Base-by-base conservation (phyloP, 306 rosid genomes). In the Spatholobus suberectus region DNA sequence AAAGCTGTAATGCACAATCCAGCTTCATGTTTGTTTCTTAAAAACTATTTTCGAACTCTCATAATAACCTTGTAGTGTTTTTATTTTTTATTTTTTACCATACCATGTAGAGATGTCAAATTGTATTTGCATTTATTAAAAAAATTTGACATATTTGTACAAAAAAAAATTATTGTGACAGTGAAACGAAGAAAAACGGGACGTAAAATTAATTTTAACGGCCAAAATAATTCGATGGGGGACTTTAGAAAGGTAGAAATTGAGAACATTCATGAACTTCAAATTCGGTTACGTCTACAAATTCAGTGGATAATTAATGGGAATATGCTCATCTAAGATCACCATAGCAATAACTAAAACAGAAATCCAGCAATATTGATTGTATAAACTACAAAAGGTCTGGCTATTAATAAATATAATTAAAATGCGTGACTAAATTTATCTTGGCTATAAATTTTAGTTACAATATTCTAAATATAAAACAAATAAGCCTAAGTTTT, bases 1-100 rank as follows among this genome's bases (percentile, higher is more conserved):
- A 68, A 52, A 79, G 83, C 83, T 79, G 69, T 69, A 69, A 68
- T 52, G 58, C 76, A 79, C 44, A 23, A 79, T 32, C 8, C 55
- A 51, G 24, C 47, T 69, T 38, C 35, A 69, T 24, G 75, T 10
- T 54, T 43, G 51, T 46, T 59, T 78, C 11, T 72, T 17, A 0
- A 26, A 27, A 27, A 47, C 7, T 44, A 44, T 12, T 70, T 71
- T 71, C 27, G 2, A 34, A 47, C 18, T 40, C 76, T n/a, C 27
- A 47, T 15, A 47, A 47, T 71, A 23, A 46, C 8, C 47, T 8
- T 66, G 15, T 34, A 9, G 49, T 12, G 0, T 9, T 1, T 29
- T 29, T 24, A 0, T 21, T 57, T 21, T 35, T 18, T 65, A 1
- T 29, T 62, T 37, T 66, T 18, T 8, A 34, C 5, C 13, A 0